Percentiles rank a stretch among this genome's conserved stretches.
phyloP scores from a whole-genome alignment of 2,329 filamentous ascomycete genomes.

The Trichophyton benhamiae region DNA sequence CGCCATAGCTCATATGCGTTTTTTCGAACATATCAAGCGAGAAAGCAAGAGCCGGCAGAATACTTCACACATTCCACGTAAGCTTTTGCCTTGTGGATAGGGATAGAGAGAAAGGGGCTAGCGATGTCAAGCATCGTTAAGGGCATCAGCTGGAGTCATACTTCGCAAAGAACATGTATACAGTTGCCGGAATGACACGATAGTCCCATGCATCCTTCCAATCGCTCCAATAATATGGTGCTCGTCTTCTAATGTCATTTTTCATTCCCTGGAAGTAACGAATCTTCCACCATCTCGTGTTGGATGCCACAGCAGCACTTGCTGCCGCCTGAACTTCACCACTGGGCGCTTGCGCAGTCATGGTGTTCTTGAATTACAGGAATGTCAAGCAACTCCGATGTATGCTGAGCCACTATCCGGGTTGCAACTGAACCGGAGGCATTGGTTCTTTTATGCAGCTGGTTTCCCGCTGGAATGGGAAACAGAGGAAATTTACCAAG shows the following conservation, averaged over 20 bases:
- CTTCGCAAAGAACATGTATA: conserved; percentile 96
- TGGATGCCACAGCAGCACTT: conserved; percentile 11
- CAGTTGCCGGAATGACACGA: conserved; percentile 69
- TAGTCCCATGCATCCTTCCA: conserved; percentile 86
- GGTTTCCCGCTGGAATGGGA: not conserved
- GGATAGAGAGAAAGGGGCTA: not conserved
- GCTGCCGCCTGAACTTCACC: conserved; percentile 1
- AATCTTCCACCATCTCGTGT: conserved; percentile 57
- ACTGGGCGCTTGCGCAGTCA: not conserved
- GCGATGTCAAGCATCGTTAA: conserved; percentile 4
- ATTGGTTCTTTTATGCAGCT: not conserved
- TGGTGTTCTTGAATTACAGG: not conserved
- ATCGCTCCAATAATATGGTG: conserved; percentile 69
- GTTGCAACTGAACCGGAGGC: not conserved
- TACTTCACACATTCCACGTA: conserved; percentile 41
- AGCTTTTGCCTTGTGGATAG: conserved; percentile 5
- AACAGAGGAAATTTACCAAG: not conserved
- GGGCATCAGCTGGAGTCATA: conserved; percentile 32
- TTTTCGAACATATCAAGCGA: conserved; percentile 89
- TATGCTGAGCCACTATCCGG: not conserved
- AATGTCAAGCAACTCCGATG: not conserved
- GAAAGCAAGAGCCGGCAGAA: conserved; percentile 75
- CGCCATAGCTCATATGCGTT: conserved; percentile 70
- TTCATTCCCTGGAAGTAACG: conserved; percentile 66
- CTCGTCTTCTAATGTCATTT: conserved; percentile 60